A percentile compares a stretch with the other conserved stretches of the same genome.
Conservation (phyloP, 192 early-diverging fungal species). For the Phlyctochytrium planicorne region DNA sequence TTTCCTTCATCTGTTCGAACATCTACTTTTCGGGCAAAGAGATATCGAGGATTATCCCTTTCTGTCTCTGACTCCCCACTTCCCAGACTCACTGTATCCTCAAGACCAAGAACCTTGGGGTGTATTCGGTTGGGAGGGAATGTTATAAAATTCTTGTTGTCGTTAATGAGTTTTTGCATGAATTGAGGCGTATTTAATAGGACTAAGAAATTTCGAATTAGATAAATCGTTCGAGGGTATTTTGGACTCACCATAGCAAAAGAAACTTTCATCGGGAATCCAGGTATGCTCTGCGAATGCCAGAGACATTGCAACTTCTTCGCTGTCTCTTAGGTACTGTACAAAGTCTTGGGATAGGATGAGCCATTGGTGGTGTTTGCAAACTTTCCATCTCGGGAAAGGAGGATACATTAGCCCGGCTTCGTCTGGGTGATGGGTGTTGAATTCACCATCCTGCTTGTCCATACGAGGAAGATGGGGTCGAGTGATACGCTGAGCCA, state of each 20-base stretch:
- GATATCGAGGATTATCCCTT: constrained; percentile 22
- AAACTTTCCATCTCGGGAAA: constrained; percentile 25
- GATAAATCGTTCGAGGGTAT: constrained; percentile 3
- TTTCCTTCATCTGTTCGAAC: constrained; percentile 1
- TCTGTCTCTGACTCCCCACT: neutral
- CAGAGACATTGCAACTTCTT: constrained; percentile 25
- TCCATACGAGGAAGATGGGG: constrained; percentile 23
- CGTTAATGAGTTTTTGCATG: neutral
- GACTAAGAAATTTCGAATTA: constrained; percentile 17
- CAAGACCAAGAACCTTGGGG: constrained; percentile 6
- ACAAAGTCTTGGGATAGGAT: constrained; percentile 36
- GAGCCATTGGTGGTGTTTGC: constrained; percentile 52
- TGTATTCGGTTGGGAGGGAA: constrained; percentile 15
- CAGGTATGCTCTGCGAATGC: constrained; percentile 41
- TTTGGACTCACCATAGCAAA: constrained; percentile 23
- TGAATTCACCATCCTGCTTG: constrained; percentile 2
- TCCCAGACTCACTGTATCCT: neutral
- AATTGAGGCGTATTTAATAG: constrained; percentile 29
- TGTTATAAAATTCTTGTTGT: constrained; percentile 23
- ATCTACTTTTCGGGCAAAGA: constrained; percentile 47
- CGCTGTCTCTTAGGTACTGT: constrained; percentile 24
- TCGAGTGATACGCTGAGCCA: constrained; percentile 31
- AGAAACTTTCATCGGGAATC: constrained; percentile 47
- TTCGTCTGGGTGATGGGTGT: constrained; percentile 26
- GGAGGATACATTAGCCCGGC: constrained; percentile 26